Evolutionary conservation across 352 stramenopile genomes (phyloP).

Genomic region (Globisporangium camurandrum): DNA sequence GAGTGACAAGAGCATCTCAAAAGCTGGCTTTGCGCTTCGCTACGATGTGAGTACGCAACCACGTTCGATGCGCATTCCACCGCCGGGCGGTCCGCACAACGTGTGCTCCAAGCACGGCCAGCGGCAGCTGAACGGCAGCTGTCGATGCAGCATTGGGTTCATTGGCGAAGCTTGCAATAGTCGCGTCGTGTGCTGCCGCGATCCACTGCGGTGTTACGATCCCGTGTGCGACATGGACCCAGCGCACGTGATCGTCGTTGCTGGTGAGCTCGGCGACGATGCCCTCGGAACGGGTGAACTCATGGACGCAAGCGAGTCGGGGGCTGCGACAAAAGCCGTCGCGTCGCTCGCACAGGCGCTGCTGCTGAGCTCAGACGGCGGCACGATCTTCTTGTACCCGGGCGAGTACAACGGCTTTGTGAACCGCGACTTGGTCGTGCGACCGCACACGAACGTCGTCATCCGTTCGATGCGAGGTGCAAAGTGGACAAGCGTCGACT

Average conservation of each 20-base stretch:
- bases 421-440: constrained; percentile 28
- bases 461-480: constrained; percentile 41
- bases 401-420: constrained; percentile 28
- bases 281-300: constrained; percentile 35
- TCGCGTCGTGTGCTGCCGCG: constrained; percentile 45
- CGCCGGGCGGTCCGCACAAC: constrained; percentile 13
- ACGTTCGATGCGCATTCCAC: constrained; percentile 17
- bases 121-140: constrained; percentile 22
- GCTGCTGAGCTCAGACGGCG: constrained; percentile 19
- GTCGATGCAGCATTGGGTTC: constrained; percentile 59
- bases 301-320: constrained; percentile 45
- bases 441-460: constrained; percentile 9
- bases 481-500: constrained; percentile 43
- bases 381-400: constrained; percentile 50
- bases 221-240: constrained; percentile 28
- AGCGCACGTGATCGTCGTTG: constrained; percentile 39
- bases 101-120: constrained; percentile 36
- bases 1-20: constrained; percentile 34
- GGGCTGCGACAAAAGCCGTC: constrained; percentile 44
- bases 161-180: constrained; percentile 62
- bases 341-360: constrained; percentile 33
- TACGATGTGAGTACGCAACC: constrained; percentile 29
- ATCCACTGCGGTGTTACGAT: constrained; percentile 28
- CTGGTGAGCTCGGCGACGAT: constrained; percentile 44
- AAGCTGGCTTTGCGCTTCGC: constrained; percentile 32